Evolutionary conservation across 306 rosid genomes (phyloP).

Genomic region (Quercus alba): DNA sequence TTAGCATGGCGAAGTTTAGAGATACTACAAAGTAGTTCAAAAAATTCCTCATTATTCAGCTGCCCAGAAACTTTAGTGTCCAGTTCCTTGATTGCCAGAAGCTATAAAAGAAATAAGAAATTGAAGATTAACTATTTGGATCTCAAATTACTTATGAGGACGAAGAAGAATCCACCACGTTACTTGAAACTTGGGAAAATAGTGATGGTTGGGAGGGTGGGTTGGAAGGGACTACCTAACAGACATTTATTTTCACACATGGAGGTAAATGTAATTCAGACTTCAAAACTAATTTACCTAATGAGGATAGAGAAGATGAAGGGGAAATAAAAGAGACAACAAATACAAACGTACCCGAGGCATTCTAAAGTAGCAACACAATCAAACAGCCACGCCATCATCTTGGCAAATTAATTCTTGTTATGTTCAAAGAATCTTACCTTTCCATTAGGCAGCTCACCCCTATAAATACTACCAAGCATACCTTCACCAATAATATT

Average conservation of each 20-base stretch:
- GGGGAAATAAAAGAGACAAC: no score
- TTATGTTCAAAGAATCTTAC: slow-evolving; percentile 28
- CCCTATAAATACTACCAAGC: slow-evolving; percentile 52
- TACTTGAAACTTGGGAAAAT: background rate
- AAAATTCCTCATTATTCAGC: slow-evolving; percentile 58
- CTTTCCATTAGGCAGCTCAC: slow-evolving; percentile 70
- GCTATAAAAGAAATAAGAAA: slow-evolving; percentile 29
- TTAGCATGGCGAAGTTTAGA: slow-evolving; percentile 54
- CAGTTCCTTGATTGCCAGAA: slow-evolving; percentile 76
- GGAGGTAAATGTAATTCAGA: background rate
- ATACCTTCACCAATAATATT: no score
- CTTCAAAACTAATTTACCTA: background rate
- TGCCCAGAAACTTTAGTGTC: slow-evolving; percentile 40
- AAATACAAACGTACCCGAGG: no score
- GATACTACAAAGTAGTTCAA: slow-evolving; percentile 51
- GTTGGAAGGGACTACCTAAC: background rate
- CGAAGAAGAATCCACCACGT: background rate
- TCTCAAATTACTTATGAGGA: background rate
- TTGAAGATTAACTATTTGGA: background rate
- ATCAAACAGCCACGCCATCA: no score
- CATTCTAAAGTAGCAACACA: no score
- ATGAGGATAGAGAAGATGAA: background rate
- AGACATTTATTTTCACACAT: background rate
- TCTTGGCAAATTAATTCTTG: background rate
- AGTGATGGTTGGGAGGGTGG: background rate